Conservation (phyloP, 192 early-diverging fungal species). For the Podila verticillata region DNA sequence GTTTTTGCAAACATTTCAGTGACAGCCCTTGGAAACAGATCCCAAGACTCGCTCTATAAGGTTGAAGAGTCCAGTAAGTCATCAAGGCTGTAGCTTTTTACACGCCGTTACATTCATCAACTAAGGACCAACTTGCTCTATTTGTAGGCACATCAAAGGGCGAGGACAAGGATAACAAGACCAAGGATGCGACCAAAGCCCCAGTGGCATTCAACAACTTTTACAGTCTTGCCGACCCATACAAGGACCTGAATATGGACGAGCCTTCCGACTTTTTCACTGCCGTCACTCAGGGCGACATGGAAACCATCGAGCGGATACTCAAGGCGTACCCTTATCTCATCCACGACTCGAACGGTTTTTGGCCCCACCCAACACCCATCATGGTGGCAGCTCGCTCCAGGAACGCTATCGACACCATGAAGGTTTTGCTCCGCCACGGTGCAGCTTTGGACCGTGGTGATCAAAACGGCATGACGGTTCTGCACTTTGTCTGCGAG, state of each 20-base stretch:
- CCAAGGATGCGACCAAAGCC: conserved; percentile 2
- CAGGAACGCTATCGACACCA: conserved; percentile 32
- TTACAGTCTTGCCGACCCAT: conserved; percentile 49
- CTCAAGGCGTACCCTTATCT: conserved; percentile 31
- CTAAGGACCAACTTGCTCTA: too few species aligned
- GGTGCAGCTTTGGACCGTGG: conserved; percentile 26
- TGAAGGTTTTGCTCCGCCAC: conserved; percentile 38
- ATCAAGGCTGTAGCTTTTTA: too few species aligned
- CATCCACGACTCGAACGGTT: conserved; percentile 34
- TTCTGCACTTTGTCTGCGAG: conserved; percentile 41
- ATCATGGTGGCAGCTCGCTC: conserved; percentile 42
- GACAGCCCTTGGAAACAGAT: conserved; percentile 16
- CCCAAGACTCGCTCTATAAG: not conserved
- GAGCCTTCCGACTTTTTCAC: conserved; percentile 43
- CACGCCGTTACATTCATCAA: too few species aligned
- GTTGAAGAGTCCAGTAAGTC: too few species aligned
- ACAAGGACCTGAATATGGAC: conserved; percentile 42
- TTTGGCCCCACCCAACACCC: conserved; percentile 34
- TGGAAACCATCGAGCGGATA: conserved; percentile 31
- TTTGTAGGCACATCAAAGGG: conserved; percentile 8
- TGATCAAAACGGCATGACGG: conserved; percentile 39
- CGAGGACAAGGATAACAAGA: not conserved
- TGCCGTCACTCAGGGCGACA: conserved; percentile 38
- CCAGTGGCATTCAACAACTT: conserved; percentile 45
- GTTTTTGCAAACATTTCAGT: not conserved